Evolutionary conservation across 2,329 filamentous ascomycete genomes (phyloP).

Genomic region (Alternaria incomplexa): DNA sequence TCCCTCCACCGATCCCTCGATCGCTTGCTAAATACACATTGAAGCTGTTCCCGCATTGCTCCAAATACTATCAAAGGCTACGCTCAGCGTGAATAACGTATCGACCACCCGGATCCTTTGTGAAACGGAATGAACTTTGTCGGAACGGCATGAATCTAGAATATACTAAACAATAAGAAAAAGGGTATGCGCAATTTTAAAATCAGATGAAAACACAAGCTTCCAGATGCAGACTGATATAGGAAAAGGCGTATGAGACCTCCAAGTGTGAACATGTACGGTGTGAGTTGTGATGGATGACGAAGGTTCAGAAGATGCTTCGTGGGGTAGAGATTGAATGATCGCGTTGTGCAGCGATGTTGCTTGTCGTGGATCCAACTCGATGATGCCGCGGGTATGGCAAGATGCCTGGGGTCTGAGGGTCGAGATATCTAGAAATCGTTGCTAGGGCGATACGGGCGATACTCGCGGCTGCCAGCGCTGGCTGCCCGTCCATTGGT

Average conservation of each 20-base stretch:
- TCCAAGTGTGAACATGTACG: conserved; percentile 1
- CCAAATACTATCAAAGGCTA: conserved; percentile 19
- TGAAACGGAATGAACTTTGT: conserved; percentile 7
- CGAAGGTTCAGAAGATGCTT: conserved; percentile 1
- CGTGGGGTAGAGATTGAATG: neutral
- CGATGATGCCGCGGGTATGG: neutral
- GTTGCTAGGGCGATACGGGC: conserved; percentile 28
- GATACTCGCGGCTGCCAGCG: conserved; percentile 36
- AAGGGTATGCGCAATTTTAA: conserved; percentile 34
- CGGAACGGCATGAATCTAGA: conserved; percentile 21
- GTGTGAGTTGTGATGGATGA: neutral
- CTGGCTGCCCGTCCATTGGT: conserved; percentile 44
- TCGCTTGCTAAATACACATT: conserved; percentile 8
- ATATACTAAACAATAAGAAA: conserved; percentile 24
- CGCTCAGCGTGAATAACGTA: conserved; percentile 11
- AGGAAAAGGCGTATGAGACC: conserved; percentile 8
- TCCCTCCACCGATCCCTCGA: neutral
- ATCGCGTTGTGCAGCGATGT: neutral
- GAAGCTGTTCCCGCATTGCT: conserved; percentile 1
- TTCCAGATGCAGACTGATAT: conserved; percentile 12
- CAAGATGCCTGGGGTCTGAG: neutral
- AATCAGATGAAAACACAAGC: conserved; percentile 13
- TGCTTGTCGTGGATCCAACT: neutral
- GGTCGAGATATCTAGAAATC: conserved; percentile 18
- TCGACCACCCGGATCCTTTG: conserved; percentile 1